Base-by-base conservation (phyloP, 2,329 filamentous ascomycete genomes). In the Verticillium klebahnii region DNA sequence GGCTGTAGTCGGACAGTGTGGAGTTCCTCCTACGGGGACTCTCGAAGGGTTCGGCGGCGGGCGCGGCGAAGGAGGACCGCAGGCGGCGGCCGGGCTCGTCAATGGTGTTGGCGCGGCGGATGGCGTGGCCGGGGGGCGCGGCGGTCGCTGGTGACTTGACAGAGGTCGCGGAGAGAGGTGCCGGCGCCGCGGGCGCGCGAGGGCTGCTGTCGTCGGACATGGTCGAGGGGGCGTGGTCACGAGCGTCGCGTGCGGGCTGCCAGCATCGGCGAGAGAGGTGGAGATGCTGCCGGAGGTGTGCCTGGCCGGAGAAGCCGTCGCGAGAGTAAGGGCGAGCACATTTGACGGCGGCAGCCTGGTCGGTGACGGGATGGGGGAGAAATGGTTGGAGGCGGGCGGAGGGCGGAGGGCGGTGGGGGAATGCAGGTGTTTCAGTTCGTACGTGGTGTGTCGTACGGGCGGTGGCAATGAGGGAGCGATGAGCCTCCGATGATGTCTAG, bases 1-100 rank as follows among this genome's bases (percentile, higher is more conserved):
- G 71, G 65, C 90, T 90, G 69, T 84, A 88, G 69, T 93, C 90
- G 32, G 92, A 95, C 65, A 96, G 85, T 57, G 87, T 87, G 39
- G 92, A 95, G 76, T 89, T 91, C 64, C 91, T 85, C 60, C 91
- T 85, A 32, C 85, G 83, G 54, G 64, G 70, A 31, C 67, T 62
- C 25, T 69, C 67, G 37, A 71, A 67, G 8, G 72, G 69, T 11
- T 54, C 58, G n/a, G 40, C 29, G 25, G 58, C n/a, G 40, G 57
- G 25, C 23, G 56, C 8, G 11, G 57, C 25, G 57, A 58, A 50
- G 29, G 39, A 32, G 40, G 29, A 37, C 50, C 68, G 67, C 50
- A 66, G 70, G n/a, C 71, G 70, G 19, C 63, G 60, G 31, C 67
- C 62, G 40, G 65, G 61, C 36, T 79, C 75, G 62, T 77, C 76